Evolutionary conservation across 129 eudicot genomes (phyloP), one percentile per base, ranked within the genome.

Genomic region (Erigeron canadensis): DNA sequence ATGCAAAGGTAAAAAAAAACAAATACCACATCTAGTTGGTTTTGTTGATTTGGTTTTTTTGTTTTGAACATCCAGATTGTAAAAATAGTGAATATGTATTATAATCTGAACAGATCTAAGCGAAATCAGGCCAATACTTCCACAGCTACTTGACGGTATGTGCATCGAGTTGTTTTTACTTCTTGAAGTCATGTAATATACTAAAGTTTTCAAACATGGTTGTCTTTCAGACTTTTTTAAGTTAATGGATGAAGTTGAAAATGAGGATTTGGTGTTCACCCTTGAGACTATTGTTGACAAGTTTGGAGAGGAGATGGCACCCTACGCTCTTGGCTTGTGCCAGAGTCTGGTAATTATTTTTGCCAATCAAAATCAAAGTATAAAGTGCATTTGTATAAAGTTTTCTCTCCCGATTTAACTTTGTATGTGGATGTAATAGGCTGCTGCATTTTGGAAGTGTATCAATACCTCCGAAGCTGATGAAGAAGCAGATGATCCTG

Each of bases 241-340:
- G 79, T 85, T 94, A 51, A 94, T 94, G 98, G 82, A 94, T 81
- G 98, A 94, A 77, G 96, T 94, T 66, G 98, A 94, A 82, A 94
- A 94, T 68, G 98, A 94, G 85, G 98, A 93, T 88, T 95, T 93
- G 79, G 98, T 93, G 70, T 93, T 93, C 76, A 93, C 98, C 2
- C 91, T 93, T 40, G 98, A 93, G 92, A 93, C 96, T 75, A 89
- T 93, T 63, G 98, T 93, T 73, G 98, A 89, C 86, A 93, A 93
- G 70, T 93, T 93, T 80, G 98, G 98, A 61, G 98, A 93, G 86
- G 98, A 93, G 84, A 94, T 94, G 98, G 96, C 97, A 71, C 98
- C 98, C 45, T 94, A 94, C 82, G 97, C 98, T 50, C 86, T 89
- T 77, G 98, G 98, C 23, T 77, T 94, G 71, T 94, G 98, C 81